Evolutionary conservation across 2,329 filamentous ascomycete species (phyloP), one percentile per base, ranked within the genome.

Genomic region (Ploettnerulaceae sp.): DNA sequence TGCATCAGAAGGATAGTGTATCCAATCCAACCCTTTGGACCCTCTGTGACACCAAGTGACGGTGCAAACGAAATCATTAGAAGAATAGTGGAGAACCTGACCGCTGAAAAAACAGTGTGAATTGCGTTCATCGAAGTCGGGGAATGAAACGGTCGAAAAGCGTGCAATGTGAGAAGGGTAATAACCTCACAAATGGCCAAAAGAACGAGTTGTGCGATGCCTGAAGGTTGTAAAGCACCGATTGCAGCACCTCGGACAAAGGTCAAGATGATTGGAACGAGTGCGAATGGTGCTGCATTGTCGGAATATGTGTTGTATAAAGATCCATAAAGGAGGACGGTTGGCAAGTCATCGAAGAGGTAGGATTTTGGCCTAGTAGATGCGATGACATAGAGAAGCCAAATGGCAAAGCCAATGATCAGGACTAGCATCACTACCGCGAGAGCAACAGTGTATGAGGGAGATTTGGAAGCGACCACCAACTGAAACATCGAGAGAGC

Each of bases 301-400:
- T 98, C 93, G 18, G 87, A 93, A 65, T 95, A 97, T 0, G 93
- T 98, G 68, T 98, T 98, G 68, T 98, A 98, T 6, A 98, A 72
- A 4, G 93, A 89, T 0, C 93, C 93, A 59, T 95, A 97, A 1
- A 89, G 76, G 2, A 98, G 74, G 7, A 97, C 82, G 0, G 89
- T 96, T 5, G 89, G 82, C 38, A 98, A 74, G 61, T 97, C 89
- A 66, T 98, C 93, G 64, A 96, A 98, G 7, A 98, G 74, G 56
- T 89, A 85, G 1, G 89, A 86, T 51, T 89, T 83, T 5, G 90
- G 90, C 54, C 86, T 82, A 1, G 88, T 93, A 18, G 74, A 80
- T 47, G 84, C 81, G 58, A 97, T 91, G 40, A 95, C 73, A 61
- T 80, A 81, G 37, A 95, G 78, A 20, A 95, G 78, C 82, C 89